Evolutionary conservation across 176 grass and related monocot species (phyloP), one percentile per base, ranked within the genome.

Genomic region (Alopecurus myosuroides): DNA sequence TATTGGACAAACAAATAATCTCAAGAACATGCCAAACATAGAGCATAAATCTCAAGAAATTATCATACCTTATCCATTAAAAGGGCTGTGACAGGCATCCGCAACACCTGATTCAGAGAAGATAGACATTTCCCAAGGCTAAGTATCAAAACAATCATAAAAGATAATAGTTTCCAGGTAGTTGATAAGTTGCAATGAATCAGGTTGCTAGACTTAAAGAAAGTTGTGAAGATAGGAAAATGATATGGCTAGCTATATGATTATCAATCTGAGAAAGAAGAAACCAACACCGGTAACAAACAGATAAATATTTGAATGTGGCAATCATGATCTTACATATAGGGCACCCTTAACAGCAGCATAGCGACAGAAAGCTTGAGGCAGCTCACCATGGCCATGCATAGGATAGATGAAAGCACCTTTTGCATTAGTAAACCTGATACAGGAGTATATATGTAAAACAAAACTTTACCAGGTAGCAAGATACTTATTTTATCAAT

Each of bases 371-470:
- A 97, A 98, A 82, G 95, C 95, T 85, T 94, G 88, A 89, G 95
- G 86, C 71, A 98, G 91, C 85, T 98, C 95, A 66, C 90, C 95
- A 93, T 98, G 92, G 7, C 95, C 95, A 90, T 93, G 91, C 79
- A 94, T 94, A 44, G 92, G 92, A 84, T 94, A 94, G 58, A 98
- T 91, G 89, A 98, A 98, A 78, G 92, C 88, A 40, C 92, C 90
- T 86, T 91, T 65, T 80, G 92, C 88, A 86, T 93, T 91, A 91
- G 88, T 69, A 77, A 98, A 94, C 85, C 92, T 98, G 81, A 51
- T 55, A 85, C 12, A 31, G 2, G 29, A 46, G n/a, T 22, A 66
- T 22, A 66, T 36, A 56, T 34, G 37, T 55, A 57, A 69, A 44
- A 52, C n/a, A 66, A 36, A 31, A 39, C 23, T 84, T 7, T 12